Conservation (phyloP, 345 rosid species). For the Triadica sebifera region DNA sequence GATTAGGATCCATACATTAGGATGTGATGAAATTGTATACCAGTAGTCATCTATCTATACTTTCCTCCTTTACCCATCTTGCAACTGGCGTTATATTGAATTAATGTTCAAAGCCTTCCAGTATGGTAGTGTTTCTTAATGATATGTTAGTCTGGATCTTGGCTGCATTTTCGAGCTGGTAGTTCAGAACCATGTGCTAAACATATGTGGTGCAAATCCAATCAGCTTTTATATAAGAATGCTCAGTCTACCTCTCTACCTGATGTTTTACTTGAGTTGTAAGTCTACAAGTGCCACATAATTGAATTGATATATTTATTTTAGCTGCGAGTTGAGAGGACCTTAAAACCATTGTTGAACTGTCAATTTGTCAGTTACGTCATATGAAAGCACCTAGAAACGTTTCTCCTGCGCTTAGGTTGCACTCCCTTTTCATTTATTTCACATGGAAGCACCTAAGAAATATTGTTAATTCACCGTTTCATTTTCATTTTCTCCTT, state of each 20-base stretch:
- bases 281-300: not conserved
- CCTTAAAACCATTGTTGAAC: not conserved
- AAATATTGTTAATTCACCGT: not conserved
- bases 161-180: not conserved
- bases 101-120: not conserved
- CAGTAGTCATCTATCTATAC: not conserved
- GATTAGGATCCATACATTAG: not conserved
- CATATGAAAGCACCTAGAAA: too few species aligned
- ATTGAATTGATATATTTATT: not conserved
- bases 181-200: not conserved
- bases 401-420: too few species aligned
- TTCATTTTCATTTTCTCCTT: not conserved
- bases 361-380: too few species aligned
- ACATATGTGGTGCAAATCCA: not conserved
- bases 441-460: too few species aligned
- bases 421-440: too few species aligned
- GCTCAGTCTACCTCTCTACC: not conserved
- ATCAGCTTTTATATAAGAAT: not conserved
- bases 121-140: not conserved
- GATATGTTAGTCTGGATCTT: not conserved
- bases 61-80: not conserved
- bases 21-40: not conserved
- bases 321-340: not conserved
- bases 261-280: not conserved
- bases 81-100: not conserved